Evolutionary conservation across 768 basidiomycete species (phyloP).

Genomic region (Symmetrospora coprosmae): DNA sequence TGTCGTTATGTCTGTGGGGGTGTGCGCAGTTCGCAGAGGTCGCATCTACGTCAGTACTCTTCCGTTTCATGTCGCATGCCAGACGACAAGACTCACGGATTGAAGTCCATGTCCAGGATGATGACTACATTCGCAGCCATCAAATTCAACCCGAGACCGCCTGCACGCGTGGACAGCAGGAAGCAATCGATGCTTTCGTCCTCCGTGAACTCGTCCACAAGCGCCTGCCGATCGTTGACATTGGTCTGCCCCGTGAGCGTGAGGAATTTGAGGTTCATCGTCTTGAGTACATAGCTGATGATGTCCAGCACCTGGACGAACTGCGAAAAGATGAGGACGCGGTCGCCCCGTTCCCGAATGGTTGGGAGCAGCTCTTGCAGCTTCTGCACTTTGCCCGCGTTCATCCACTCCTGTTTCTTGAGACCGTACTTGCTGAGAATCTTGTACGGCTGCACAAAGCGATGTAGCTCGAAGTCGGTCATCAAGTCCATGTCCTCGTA

Average conservation of each 20-base stretch:
- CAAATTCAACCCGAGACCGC: slow-evolving; percentile 89
- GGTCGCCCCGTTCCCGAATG: slow-evolving; percentile 55
- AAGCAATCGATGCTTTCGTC: slow-evolving; percentile 76
- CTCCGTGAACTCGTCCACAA: slow-evolving; percentile 91
- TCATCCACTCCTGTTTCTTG: slow-evolving; percentile 57
- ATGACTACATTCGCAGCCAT: slow-evolving; percentile 46
- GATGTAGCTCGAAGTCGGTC: slow-evolving; percentile 90
- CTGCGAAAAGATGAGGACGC: slow-evolving; percentile 88
- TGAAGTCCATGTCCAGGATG: slow-evolving; percentile 92
- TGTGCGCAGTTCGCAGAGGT: slow-evolving; percentile 52
- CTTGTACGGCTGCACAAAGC: slow-evolving; percentile 73
- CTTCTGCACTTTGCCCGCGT: slow-evolving; percentile 73
- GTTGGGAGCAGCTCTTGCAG: slow-evolving; percentile 56
- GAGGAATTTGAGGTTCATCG: slow-evolving; percentile 58
- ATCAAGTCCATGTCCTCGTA: slow-evolving; percentile 93
- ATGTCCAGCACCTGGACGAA: slow-evolving; percentile 95
- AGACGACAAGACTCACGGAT: slow-evolving; percentile 39
- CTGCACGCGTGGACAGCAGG: slow-evolving; percentile 78
- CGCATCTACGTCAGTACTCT: too few species aligned
- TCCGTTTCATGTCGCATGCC: too few species aligned
- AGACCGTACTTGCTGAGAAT: slow-evolving; percentile 57
- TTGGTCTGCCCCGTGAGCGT: slow-evolving; percentile 83
- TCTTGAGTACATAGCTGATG: slow-evolving; percentile 63
- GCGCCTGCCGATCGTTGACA: slow-evolving; percentile 77
- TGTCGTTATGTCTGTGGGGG: slow-evolving; percentile 85